Base-by-base conservation (phyloP, 805 yeast genomes). In the Ogataea corticis region DNA sequence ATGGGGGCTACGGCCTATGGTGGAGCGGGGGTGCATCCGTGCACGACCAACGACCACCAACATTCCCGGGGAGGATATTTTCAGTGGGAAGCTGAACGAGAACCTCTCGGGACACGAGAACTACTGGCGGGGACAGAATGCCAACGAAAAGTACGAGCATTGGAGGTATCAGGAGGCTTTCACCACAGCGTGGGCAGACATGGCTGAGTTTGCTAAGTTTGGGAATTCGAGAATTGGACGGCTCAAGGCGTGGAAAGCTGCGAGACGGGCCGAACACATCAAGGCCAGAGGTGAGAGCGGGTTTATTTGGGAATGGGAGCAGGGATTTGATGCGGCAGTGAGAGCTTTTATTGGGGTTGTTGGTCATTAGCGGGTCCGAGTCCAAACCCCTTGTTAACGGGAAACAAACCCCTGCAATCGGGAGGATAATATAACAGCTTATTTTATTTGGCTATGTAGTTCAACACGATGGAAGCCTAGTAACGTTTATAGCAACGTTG, bases 1-100 rank as follows among this genome's bases (percentile, higher is more conserved):
- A 67, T 92, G 98, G 98, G 97, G 94, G 40, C 84, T 88, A 66
- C 73, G 76, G 18, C 86, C 89, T 30, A 87, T 87, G 90, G 69
- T 75, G 16, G 81, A 83, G 17, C 67, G 68, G 42, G 89, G 88
- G 1, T 77, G 82, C 7, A 63, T 82, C 18, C 77, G 80, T 4
- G 45, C 62, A 13, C 49, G 74, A 33, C 13, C 40, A 7, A 51
- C 56, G 0, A 45, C 42, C 2, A 32, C 36, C 6, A 46, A 54
- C 3, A 35, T 68, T 1, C 83, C 85, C 1, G 65, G 62, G 17
- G 65, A 71, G 16, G 59, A 66, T 5, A 68, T 66, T 10, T 70
- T 76, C 47, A 71, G 76, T n/a, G 65, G 68, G 17, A 60, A 59
- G 2, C 59, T 73, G 48, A 62, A 68, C 25, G 50, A 57, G 9